phyloP scores from a whole-genome alignment of 345 rosid genomes.

The Pseudoturritis turrita region DNA sequence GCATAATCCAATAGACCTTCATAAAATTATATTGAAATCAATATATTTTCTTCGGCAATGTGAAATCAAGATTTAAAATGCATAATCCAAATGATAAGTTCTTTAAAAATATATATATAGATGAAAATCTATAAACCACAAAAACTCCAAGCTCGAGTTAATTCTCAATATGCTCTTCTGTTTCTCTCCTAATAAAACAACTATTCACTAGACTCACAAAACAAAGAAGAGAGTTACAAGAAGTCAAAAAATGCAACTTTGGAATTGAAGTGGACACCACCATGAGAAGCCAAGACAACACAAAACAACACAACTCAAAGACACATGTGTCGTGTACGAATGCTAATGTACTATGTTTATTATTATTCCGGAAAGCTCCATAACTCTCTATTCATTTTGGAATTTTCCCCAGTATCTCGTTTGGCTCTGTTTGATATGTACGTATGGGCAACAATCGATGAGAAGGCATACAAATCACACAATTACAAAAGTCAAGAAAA shows the following conservation, averaged over 20 bases:
- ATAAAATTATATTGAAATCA: no score
- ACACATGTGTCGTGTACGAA: slow-evolving; percentile 21
- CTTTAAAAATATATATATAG: background rate
- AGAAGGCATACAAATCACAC: background rate
- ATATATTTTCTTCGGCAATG: background rate
- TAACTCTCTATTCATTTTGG: background rate
- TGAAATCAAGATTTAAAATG: background rate
- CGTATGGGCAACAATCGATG: background rate
- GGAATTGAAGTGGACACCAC: background rate
- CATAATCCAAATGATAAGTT: no score
- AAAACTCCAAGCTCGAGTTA: background rate
- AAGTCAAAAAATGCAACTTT: background rate
- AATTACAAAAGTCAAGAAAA: background rate
- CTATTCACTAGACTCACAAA: background rate
- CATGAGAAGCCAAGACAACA: slow-evolving; percentile 7
- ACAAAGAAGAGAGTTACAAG: background rate
- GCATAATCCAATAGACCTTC: background rate
- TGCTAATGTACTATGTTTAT: slow-evolving; percentile 9
- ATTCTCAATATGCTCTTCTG: background rate
- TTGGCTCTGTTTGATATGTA: background rate
- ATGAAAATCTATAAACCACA: background rate
- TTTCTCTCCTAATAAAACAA: background rate
- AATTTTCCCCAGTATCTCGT: background rate
- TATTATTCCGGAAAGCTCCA: slow-evolving; percentile 20
- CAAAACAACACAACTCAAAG: slow-evolving; percentile 21